These are phyloP conservation scores for Strigomonas culicis DNA, from an alignment of 208 protist genomes.

Conservation along the genomic window DNA sequence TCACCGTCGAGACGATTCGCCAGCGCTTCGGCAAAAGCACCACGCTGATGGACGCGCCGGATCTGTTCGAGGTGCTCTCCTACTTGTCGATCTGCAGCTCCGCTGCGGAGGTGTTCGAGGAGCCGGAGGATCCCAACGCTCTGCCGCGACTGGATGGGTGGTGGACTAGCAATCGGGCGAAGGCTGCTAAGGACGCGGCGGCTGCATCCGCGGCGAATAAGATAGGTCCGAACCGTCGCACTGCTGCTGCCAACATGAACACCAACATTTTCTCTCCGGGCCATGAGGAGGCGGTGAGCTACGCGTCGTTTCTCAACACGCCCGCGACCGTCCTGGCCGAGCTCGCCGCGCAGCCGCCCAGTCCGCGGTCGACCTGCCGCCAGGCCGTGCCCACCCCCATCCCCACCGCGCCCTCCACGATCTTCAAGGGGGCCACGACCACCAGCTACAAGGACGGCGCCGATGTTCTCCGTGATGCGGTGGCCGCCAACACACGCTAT, in stretches of 20 bases:
- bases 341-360: neutral
- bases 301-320: neutral
- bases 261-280: no score
- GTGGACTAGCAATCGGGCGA: neutral
- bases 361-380: no score
- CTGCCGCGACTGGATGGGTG: neutral
- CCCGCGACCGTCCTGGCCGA: neutral
- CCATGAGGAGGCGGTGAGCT: no score
- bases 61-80: slow-evolving; percentile 3
- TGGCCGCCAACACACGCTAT: slow-evolving; percentile 7
- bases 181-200: no score
- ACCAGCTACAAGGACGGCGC: slow-evolving; percentile 6
- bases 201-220: no score
- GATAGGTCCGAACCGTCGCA: neutral
- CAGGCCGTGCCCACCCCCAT: neutral
- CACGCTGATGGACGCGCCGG: neutral
- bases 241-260: no score
- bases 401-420: neutral
- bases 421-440: neutral
- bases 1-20: slow-evolving; percentile 11
- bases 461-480: slow-evolving; percentile 6
- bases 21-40: slow-evolving; percentile 9
- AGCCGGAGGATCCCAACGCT: neutral
- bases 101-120: neutral
- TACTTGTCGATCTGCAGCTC: slow-evolving; percentile 13